A percentile compares a stretch with the other conserved stretches of the same genome.
Evolutionary conservation across 495 filamentous ascomycete species (phyloP).

Genomic region (Hyaloscypha hepaticicola): DNA sequence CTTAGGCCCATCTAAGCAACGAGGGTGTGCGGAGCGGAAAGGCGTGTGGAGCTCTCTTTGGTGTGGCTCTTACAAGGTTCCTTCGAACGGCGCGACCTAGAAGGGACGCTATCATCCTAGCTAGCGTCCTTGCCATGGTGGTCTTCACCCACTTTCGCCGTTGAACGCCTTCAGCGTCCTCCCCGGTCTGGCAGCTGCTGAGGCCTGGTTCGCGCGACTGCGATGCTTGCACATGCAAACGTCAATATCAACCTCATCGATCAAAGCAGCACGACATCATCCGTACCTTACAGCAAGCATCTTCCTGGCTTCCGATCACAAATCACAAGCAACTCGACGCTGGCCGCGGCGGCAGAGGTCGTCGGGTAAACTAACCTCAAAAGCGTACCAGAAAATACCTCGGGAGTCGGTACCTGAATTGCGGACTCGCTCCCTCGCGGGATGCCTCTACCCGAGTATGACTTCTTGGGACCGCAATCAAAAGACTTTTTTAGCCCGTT

Average conservation of each 20-base stretch:
- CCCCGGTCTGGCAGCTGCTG: slow-evolving; percentile 21
- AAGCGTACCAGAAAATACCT: not conserved
- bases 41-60: slow-evolving; percentile 16
- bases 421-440: not conserved
- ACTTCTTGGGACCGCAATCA: not conserved
- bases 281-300: slow-evolving; percentile 20
- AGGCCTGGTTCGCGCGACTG: slow-evolving; percentile 11
- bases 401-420: not conserved
- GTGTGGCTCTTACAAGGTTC: slow-evolving; percentile 12
- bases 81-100: slow-evolving; percentile 14
- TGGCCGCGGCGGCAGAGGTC: not conserved
- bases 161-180: slow-evolving; percentile 15
- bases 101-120: slow-evolving; percentile 28
- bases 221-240: slow-evolving; percentile 21
- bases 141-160: slow-evolving; percentile 8
- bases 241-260: slow-evolving; percentile 28
- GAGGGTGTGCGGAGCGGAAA: not conserved
- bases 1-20: not conserved
- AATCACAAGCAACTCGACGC: not conserved
- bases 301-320: not conserved
- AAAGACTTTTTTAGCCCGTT: not conserved
- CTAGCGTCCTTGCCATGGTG: slow-evolving; percentile 10
- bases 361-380: not conserved
- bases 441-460: not conserved
- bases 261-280: not conserved